Conservation (phyloP, 768 basidiomycete species). For the Daedaleopsis nitida region DNA sequence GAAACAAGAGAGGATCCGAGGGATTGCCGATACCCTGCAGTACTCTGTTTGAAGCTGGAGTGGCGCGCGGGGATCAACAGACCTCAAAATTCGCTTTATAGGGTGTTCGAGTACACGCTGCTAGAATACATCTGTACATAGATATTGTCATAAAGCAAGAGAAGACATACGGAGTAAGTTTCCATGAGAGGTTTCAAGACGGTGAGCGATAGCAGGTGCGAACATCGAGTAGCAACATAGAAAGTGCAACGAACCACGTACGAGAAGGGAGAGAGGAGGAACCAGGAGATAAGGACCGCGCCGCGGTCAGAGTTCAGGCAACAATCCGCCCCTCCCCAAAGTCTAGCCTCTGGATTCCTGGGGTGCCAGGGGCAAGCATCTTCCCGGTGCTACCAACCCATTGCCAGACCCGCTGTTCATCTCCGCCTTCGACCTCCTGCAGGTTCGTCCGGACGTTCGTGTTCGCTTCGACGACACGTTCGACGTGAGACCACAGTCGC, state of each 20-base stretch:
- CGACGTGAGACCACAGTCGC: slow-evolving; percentile 81
- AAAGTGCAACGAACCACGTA: background rate
- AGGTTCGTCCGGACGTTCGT: slow-evolving; percentile 85
- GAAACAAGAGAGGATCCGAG: no score
- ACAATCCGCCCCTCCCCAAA: slow-evolving; percentile 13
- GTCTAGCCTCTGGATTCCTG: slow-evolving; percentile 12
- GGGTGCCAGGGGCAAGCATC: slow-evolving; percentile 24
- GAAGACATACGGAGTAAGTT: background rate
- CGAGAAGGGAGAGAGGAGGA: background rate
- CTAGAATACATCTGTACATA: background rate
- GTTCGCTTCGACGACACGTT: slow-evolving; percentile 85
- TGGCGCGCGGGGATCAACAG: no score
- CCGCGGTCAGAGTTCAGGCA: slow-evolving; percentile 12
- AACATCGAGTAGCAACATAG: slow-evolving; percentile 5
- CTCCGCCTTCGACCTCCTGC: slow-evolving; percentile 82
- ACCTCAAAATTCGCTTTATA: background rate
- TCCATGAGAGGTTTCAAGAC: slow-evolving; percentile 3
- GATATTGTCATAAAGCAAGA: slow-evolving; percentile 14
- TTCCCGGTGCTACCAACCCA: slow-evolving; percentile 69
- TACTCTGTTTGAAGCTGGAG: no score
- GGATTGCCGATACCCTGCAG: no score
- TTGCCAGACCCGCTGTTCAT: slow-evolving; percentile 88
- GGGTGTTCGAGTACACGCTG: background rate
- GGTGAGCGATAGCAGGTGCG: slow-evolving; percentile 9
- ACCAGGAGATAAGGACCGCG: background rate